Percentiles rank a stretch among this genome's conserved stretches.
phyloP scores from a whole-genome alignment of 306 rosid genomes.

The Vigna trinervia region DNA sequence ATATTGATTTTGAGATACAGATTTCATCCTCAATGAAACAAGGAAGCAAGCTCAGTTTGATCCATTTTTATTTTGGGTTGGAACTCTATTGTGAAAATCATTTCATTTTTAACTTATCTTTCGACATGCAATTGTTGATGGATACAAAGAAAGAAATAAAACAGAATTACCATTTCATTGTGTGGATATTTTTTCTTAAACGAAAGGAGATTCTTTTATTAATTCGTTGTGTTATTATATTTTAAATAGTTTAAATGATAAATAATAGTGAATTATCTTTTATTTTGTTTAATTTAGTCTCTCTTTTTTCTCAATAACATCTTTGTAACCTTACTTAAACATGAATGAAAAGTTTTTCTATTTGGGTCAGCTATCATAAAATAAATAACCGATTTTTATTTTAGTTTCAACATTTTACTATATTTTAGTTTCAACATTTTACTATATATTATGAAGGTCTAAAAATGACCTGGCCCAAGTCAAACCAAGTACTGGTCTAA shows the following conservation, averaged over 20 bases:
- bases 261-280: background rate
- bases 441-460: too few species aligned
- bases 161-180: background rate
- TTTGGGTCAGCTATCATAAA: too few species aligned
- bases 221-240: background rate
- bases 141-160: too few species aligned
- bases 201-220: background rate
- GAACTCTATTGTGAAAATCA: background rate
- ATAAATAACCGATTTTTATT: too few species aligned
- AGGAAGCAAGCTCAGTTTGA: background rate
- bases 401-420: too few species aligned
- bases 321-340: too few species aligned
- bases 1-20: background rate
- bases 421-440: too few species aligned
- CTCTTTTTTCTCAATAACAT: too few species aligned
- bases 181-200: background rate
- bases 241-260: background rate
- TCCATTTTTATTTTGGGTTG: background rate
- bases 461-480: too few species aligned
- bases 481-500: too few species aligned
- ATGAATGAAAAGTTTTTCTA: too few species aligned
- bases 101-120: background rate
- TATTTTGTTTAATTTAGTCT: background rate
- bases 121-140: too few species aligned
- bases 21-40: background rate